phyloP scores from a whole-genome alignment of 345 rosid genomes.

The Carallia brachiata region DNA sequence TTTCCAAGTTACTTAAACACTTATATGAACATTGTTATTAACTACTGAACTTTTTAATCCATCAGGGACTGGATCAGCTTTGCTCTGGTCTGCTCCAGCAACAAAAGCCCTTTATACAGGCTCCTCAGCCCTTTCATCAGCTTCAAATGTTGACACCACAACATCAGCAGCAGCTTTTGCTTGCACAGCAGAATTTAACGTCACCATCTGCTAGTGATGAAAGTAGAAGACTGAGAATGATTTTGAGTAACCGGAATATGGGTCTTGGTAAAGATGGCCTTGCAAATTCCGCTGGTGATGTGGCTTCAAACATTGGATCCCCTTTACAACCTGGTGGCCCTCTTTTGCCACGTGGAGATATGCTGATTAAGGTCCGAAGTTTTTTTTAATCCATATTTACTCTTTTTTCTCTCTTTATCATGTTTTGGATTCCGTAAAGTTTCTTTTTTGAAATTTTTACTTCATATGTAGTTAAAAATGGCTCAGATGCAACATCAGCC shows the following conservation, averaged over 20 bases:
- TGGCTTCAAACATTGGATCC: conserved; percentile 63
- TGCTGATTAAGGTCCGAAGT: conserved; percentile 54
- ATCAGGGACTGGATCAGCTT: conserved; percentile 69
- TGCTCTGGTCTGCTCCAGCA: conserved; percentile 75
- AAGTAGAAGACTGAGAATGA: conserved; percentile 71
- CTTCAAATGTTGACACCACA: conserved; percentile 85
- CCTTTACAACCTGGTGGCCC: conserved; percentile 63
- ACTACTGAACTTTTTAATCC: conserved; percentile 17
- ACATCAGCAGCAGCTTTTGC: conserved; percentile 86
- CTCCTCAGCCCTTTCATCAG: conserved; percentile 84
- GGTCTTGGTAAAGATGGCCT: conserved; percentile 73
- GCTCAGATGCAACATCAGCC: conserved; percentile 56
- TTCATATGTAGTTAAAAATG: conserved; percentile 53
- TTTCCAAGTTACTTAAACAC: background rate
- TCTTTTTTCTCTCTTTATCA: background rate
- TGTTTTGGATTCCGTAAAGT: background rate
- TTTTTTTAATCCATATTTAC: conserved; percentile 2
- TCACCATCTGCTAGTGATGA: conserved; percentile 80
- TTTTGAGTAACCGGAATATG: conserved; percentile 59
- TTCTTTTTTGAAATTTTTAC: background rate
- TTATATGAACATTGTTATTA: background rate
- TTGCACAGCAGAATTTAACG: conserved; percentile 80
- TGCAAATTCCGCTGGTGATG: conserved; percentile 65
- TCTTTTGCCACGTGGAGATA: conserved; percentile 55
- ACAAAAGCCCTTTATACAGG: conserved; percentile 85